These are phyloP conservation scores for Pseudevernia furfuracea DNA, from an alignment of 495 filamentous ascomycete species.

Conservation along the genomic window DNA sequence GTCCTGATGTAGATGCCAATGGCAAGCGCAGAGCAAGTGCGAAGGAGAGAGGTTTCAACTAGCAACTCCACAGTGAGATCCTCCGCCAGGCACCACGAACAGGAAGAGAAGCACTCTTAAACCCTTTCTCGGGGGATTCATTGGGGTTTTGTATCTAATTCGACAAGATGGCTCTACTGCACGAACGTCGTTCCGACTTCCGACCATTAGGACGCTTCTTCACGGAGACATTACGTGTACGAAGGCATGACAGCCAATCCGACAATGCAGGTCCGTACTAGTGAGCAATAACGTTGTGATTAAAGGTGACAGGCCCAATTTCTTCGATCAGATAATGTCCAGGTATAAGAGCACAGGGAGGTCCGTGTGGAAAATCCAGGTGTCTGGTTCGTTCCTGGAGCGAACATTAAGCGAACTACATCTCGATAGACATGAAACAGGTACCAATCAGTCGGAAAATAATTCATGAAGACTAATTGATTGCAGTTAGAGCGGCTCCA, in stretches of 20 bases:
- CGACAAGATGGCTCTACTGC: background rate
- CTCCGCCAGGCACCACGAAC: background rate
- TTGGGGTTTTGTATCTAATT: slow-evolving; percentile 1
- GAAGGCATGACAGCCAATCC: background rate
- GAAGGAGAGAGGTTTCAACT: background rate
- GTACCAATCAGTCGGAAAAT: background rate
- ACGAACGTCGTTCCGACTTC: background rate
- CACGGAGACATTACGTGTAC: background rate
- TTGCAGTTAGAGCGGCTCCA: background rate
- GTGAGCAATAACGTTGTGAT: background rate
- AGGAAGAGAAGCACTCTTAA: background rate
- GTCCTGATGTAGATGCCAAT: background rate
- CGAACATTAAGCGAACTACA: background rate
- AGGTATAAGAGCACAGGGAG: background rate
- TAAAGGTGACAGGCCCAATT: background rate
- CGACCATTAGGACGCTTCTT: slow-evolving; percentile 14
- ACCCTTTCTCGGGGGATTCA: background rate
- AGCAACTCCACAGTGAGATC: background rate
- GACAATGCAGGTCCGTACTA: background rate
- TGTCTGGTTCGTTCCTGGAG: background rate
- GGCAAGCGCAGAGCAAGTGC: no score
- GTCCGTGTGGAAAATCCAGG: background rate
- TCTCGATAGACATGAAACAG: background rate
- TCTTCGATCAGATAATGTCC: background rate
- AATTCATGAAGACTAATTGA: background rate